Base-by-base conservation (phyloP, 805 yeast species). In the Metschnikowia vanudenii region DNA sequence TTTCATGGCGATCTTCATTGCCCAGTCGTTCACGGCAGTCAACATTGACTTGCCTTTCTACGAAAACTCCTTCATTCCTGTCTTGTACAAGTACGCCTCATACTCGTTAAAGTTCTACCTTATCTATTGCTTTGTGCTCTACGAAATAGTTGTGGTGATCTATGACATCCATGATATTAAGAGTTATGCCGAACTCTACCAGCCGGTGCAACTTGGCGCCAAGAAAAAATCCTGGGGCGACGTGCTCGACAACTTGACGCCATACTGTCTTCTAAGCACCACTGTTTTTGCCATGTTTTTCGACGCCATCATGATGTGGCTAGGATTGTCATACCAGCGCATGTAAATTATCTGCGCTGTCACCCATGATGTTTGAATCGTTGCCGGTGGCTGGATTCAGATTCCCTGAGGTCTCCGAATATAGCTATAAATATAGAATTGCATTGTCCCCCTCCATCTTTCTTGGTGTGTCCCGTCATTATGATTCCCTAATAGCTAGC, bases 1-100 rank as follows among this genome's bases (percentile, higher is more conserved):
- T 50, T 64, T 56, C 43, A 54, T 69, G 38, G 72, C 73, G 1
- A 55, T 68, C 10, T 57, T 69, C 50, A 61, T 69, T 31, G 62
- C 68, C 29, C 67, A 63, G 49, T 66, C 72, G 18, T 68, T 67
- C 49, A 45, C 63, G n/a, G 54, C 54, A 18, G 54, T 66, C 9
- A 62, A 60, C 37, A 41, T 55, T 43, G 48, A 51, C 29, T 59
- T 61, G 51, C 59, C 58, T 5, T 50, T 55, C 31, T 31, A 44
- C 26, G 46, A 29, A 8, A 43, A 41, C 37, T 19, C 34, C 5
- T 6, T 36, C 14, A 28, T 53, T 3, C 33, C 56, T 11, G 10
- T 43, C n/a, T 19, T 55, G 2, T 65, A 62, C 54, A 54, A 57
- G 30, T 16, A 54, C 12, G 51, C 59, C n/a, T 44, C 55, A 17